A percentile compares a stretch with the other conserved stretches of the same genome.
Evolutionary conservation across 2,329 filamentous ascomycete species (phyloP).

Genomic region (Paecilomyces sp.): DNA sequence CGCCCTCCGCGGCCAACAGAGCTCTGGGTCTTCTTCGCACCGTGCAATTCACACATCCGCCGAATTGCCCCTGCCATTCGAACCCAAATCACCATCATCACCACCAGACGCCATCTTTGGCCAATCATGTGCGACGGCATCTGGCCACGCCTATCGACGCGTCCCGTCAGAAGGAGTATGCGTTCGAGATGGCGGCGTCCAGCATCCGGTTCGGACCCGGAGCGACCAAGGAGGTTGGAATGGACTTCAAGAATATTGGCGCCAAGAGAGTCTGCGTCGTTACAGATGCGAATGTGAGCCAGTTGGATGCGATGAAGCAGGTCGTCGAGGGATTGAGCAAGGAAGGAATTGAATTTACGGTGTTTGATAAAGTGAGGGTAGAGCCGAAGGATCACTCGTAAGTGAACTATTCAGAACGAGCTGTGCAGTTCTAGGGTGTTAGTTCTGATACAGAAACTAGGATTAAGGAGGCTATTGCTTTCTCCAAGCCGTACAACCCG

Average conservation of each 20-base stretch:
- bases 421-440: neutral
- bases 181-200: slow-evolving; percentile 96
- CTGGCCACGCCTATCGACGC: slow-evolving; percentile 71
- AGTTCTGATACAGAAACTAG: slow-evolving; percentile 34
- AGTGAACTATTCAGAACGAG: slow-evolving; percentile 24
- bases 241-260: slow-evolving; percentile 92
- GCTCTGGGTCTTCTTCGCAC: slow-evolving; percentile 65
- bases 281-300: slow-evolving; percentile 74
- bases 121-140: slow-evolving; percentile 51
- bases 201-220: slow-evolving; percentile 91
- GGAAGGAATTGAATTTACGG: slow-evolving; percentile 72
- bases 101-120: slow-evolving; percentile 44
- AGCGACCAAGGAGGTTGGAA: slow-evolving; percentile 90
- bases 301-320: slow-evolving; percentile 83
- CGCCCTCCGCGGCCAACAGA: slow-evolving; percentile 39
- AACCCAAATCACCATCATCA: slow-evolving; percentile 79
- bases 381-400: slow-evolving; percentile 94
- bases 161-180: slow-evolving; percentile 81
- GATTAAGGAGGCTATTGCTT: slow-evolving; percentile 81
- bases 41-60: slow-evolving; percentile 85
- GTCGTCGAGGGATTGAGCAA: slow-evolving; percentile 70
- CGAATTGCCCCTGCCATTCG: slow-evolving; percentile 84
- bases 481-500: slow-evolving; percentile 69
- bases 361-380: slow-evolving; percentile 73
- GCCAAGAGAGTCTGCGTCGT: slow-evolving; percentile 84